Evolutionary conservation across 805 yeast species (phyloP), one percentile per base, ranked within the genome.

Genomic region (Yarrowia sp.): DNA sequence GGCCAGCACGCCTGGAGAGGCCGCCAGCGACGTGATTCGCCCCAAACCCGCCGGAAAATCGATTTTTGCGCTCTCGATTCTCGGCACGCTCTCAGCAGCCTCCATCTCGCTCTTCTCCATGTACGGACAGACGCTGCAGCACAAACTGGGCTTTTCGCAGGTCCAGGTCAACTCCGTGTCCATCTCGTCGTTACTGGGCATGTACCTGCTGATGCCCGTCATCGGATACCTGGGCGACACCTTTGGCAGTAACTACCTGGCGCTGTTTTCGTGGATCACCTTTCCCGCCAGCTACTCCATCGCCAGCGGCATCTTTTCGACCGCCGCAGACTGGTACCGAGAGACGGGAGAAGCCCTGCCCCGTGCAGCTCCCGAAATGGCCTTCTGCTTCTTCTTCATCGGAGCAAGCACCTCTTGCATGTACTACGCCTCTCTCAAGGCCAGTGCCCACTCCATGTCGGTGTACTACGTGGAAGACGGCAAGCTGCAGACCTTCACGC

Each of bases 161-260:
- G 80, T 90, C 66, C 83, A 86, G 72, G 81, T 86, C 75, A 95
- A 94, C 77, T 77, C 86, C 68, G 86, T 94, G 13, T 89, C 96
- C 5, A 87, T 92, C 36, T 80, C 84, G 30, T 87, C 91, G 44
- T 88, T 90, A 36, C 76, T 90, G 69, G 98, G 98, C 2, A 86
- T 91, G 86, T 95, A 94, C 75, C 76, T 92, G 65, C 87, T 94
- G 10, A 85, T 94, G 8, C 98, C 98, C 0, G 74, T 88, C 0
- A 77, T 92, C 50, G 98, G 98, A 0, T 85, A 89, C 70, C 78
- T 91, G 61, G 92, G 95, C 2, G 97, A 92, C 75, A 81, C 87
- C n/a, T 90, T 89, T 74, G 96, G 97, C 0, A 92, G 96, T 1
- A 89, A 89, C 12, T 74, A 89, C 15, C 76, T 92, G 50, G 87